These are phyloP conservation scores for Diddensiella transvaalensis DNA, from an alignment of 805 yeast genomes.

Conservation along the genomic window DNA sequence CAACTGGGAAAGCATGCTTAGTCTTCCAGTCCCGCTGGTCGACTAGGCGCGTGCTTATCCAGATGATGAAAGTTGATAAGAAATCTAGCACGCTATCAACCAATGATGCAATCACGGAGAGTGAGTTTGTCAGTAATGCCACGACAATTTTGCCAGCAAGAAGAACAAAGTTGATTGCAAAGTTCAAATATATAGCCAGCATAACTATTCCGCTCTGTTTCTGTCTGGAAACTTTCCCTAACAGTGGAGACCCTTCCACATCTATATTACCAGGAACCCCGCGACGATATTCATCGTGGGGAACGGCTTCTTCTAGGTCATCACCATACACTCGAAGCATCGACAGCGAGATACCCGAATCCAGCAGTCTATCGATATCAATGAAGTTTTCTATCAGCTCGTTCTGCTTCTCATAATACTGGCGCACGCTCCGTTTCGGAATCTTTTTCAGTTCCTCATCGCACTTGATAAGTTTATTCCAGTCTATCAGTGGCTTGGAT, in stretches of 20 bases:
- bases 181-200: conserved; percentile 62
- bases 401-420: conserved; percentile 58
- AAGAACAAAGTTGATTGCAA: conserved; percentile 52
- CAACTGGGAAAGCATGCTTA: conserved; percentile 53
- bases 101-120: conserved; percentile 73
- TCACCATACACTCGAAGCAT: conserved; percentile 61
- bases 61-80: conserved; percentile 70
- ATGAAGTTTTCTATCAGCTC: conserved; percentile 51
- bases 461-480: conserved; percentile 34
- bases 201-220: conserved; percentile 46
- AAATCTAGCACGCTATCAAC: conserved; percentile 75
- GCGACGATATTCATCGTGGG: conserved; percentile 22
- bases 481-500: conserved; percentile 38
- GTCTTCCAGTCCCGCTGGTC: conserved; percentile 45
- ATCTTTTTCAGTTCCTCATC: conserved; percentile 27
- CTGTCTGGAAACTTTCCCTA: conserved; percentile 43
- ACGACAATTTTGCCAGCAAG: conserved; percentile 59
- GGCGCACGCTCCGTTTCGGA: conserved; percentile 33
- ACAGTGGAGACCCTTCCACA: conserved; percentile 51
- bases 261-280: conserved; percentile 60
- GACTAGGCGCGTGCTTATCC: conserved; percentile 46
- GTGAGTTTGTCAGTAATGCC: conserved; percentile 61
- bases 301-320: conserved; percentile 29
- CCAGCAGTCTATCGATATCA: conserved; percentile 63
- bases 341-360: conserved; percentile 62